A percentile compares a stretch with the other conserved stretches of the same genome.
These are phyloP conservation scores for Pistacia atlantica DNA, from an alignment of 345 rosid genomes.

Conservation along the genomic window DNA sequence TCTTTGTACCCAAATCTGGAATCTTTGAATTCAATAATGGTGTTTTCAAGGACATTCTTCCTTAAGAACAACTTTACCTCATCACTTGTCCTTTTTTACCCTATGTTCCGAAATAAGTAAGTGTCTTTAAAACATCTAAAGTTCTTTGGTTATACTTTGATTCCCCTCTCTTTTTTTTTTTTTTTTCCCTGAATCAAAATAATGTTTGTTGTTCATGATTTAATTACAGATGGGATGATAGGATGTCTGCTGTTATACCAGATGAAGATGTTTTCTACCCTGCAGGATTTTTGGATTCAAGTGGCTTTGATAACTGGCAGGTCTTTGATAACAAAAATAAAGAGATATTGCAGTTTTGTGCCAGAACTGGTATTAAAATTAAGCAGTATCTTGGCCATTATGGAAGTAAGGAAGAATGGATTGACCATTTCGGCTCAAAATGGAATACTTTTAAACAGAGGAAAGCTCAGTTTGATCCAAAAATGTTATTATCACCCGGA, in stretches of 20 bases:
- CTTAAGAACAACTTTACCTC: slow-evolving; percentile 40
- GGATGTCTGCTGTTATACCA: slow-evolving; percentile 46
- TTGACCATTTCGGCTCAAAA: slow-evolving; percentile 38
- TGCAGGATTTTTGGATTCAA: slow-evolving; percentile 39
- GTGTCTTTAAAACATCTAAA: neutral
- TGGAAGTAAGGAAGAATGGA: slow-evolving; percentile 32
- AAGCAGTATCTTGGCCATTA: slow-evolving; percentile 35
- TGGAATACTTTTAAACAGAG: slow-evolving; percentile 33
- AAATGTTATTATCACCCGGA: slow-evolving; percentile 43
- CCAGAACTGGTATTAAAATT: slow-evolving; percentile 21
- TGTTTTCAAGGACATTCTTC: slow-evolving; percentile 40
- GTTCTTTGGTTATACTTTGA: neutral
- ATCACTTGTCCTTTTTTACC: slow-evolving; percentile 40
- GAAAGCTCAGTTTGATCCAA: slow-evolving; percentile 40
- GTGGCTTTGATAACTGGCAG: slow-evolving; percentile 35
- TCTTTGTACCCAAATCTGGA: slow-evolving; percentile 45
- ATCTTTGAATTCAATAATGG: slow-evolving; percentile 33
- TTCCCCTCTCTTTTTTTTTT: neutral
- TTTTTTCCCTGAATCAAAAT: too few relatives aligned
- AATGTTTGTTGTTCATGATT: neutral
- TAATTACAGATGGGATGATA: slow-evolving; percentile 39
- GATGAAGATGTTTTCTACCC: slow-evolving; percentile 43
- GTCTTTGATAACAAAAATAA: slow-evolving; percentile 33
- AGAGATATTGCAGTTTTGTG: slow-evolving; percentile 34
- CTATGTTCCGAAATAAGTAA: slow-evolving; percentile 40